These are phyloP conservation scores for Pseudogymnoascus sp. DNA, from an alignment of 2,329 filamentous ascomycete genomes.

Conservation along the genomic window DNA sequence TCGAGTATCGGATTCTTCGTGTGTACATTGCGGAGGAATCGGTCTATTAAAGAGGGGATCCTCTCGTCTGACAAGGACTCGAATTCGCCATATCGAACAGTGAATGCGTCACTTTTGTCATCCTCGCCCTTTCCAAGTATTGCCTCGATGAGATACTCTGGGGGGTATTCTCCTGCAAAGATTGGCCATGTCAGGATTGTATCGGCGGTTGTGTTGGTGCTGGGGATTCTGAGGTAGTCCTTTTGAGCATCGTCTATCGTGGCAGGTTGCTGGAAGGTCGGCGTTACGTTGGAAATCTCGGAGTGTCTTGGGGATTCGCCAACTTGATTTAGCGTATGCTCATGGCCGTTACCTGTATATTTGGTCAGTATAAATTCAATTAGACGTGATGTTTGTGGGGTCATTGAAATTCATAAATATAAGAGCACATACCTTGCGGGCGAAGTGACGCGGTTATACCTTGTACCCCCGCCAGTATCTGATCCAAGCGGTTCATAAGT, in stretches of 20 bases:
- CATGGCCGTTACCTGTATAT: neutral
- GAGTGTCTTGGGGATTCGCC: neutral
- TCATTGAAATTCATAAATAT: too few relatives aligned
- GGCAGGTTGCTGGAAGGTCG: neutral
- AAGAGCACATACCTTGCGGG: neutral
- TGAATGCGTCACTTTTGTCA: neutral
- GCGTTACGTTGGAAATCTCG: neutral
- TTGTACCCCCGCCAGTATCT: constrained; percentile 11
- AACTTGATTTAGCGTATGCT: neutral
- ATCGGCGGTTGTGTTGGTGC: constrained; percentile 22
- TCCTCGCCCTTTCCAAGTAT: neutral
- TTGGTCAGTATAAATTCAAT: neutral
- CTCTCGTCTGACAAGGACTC: constrained; percentile 19
- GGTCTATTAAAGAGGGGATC: constrained; percentile 25
- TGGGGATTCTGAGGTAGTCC: constrained; percentile 23
- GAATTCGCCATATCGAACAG: neutral
- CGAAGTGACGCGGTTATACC: constrained; percentile 7
- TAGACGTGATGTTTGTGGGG: neutral
- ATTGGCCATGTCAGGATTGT: constrained; percentile 25
- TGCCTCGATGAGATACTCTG: neutral
- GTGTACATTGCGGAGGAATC: constrained; percentile 28
- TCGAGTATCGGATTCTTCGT: constrained; percentile 32
- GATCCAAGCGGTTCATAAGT: constrained; percentile 16
- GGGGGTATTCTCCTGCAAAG: constrained; percentile 15
- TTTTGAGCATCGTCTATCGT: neutral